Conservation (phyloP, 768 basidiomycete species). For the Tylopilus intermedius region DNA sequence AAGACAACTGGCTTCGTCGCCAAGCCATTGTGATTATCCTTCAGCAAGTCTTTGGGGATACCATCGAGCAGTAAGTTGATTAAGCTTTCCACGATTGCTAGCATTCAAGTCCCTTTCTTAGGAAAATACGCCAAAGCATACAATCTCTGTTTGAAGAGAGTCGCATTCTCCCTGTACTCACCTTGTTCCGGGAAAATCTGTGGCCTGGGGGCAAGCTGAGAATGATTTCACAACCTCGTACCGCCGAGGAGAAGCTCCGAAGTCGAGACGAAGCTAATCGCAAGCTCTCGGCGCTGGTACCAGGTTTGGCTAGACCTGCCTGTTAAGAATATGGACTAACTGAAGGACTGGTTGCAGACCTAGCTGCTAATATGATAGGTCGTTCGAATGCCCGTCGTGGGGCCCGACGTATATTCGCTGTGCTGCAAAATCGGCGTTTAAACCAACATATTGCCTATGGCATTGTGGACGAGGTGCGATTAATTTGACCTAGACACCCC, state of each 20-base stretch:
- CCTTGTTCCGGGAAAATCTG: conserved; percentile 62
- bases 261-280: conserved; percentile 86
- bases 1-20: conserved; percentile 92
- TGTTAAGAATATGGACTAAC: neutral
- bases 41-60: conserved; percentile 92
- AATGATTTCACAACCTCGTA: conserved; percentile 57
- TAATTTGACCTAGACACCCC: neutral
- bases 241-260: conserved; percentile 70
- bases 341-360: conserved; percentile 45
- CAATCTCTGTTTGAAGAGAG: conserved; percentile 60
- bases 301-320: conserved; percentile 48
- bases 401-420: conserved; percentile 87
- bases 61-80: conserved; percentile 79
- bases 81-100: neutral
- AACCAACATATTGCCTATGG: conserved; percentile 91
- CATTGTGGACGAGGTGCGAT: conserved; percentile 79
- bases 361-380: conserved; percentile 98
- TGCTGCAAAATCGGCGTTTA: conserved; percentile 88
- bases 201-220: conserved; percentile 86
- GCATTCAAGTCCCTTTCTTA: conserved; percentile 29
- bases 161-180: conserved; percentile 64
- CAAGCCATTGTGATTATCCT: conserved; percentile 96
- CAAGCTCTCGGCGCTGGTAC: conserved; percentile 86
- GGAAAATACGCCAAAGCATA: conserved; percentile 82
- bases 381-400: conserved; percentile 90